Evolutionary conservation across 2,329 filamentous ascomycete genomes (phyloP), one percentile per base, ranked within the genome.

Genomic region (Fusarium keratoplasticum): DNA sequence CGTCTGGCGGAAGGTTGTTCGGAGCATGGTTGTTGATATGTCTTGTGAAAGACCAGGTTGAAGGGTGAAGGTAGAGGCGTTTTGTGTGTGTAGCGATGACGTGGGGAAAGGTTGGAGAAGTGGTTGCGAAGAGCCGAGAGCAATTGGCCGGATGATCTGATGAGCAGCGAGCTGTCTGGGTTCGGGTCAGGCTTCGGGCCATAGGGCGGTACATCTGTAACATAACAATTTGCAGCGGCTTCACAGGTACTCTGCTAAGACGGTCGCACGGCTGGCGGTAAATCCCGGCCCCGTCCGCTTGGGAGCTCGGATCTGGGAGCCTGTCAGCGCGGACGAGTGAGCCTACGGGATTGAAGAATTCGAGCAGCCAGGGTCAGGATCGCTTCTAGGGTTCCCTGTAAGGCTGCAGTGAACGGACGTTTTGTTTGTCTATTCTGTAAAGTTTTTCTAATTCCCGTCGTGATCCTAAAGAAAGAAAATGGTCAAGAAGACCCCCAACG

Each of bases 1-100:
- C 78, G 87, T 84, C 83, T 89, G 89, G 82, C 86, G 82, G 80
- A 91, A 83, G 76, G 88, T 84, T 81, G 91, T 90, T 82, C 92
- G 91, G 80, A 94, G 88, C 93, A 95, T 95, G 66, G 66, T 83
- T 81, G 68, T 60, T 33, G 65, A 68, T 70, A 64, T 50, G 61
- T 62, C 35, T 64, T 55, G 44, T 42, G 57, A 67, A 33, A 58
- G 61, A 59, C 44, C 33, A 63, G 59, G 64, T 60, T 35, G 36
- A 54, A 54, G 54, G 59, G 57, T 64, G 62, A 52, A 72, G 69
- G 68, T 66, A 58, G 64, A 66, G 38, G 52, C 63, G 72, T 64
- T 71, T 76, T 67, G 47, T 68, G 61, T 66, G 72, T 72, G 72
- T 66, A 72, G 62, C 76, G 75, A 78, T 78, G 76, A 78, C 75